Base-by-base conservation (phyloP, 208 protist genomes). In the Leishmania major region DNA sequence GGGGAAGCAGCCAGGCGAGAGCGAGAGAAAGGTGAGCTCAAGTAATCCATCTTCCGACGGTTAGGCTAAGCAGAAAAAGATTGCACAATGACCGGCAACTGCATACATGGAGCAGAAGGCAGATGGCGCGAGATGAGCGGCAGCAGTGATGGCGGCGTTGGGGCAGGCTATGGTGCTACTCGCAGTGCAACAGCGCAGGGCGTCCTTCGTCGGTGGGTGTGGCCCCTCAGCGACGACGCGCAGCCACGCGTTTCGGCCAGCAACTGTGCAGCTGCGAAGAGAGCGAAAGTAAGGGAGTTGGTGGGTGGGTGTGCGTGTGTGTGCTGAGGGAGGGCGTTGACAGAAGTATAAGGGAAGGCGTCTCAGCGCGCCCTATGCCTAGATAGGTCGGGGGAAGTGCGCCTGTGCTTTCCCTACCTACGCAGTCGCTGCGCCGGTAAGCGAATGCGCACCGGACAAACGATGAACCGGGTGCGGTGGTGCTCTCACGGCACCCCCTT, bases 221-320 rank as follows among this genome's bases (percentile, higher is more conserved):
- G 51, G 31, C 31, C 3, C 17, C 15, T 19, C n/a, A 69, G 62
- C 13, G 1, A 69, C n/a, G 28, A 13, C 62, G 11, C 28, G 62
- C 62, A 43, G 8, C 31, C 11, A 43, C 62, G 28, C 62, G 62
- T 22, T 43, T 19, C 1, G 35, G 25, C 25, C 25, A 19, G 28
- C 3, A 69, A 43, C 31, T 5, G 66, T 25, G 22, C 17, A n/a
- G 66, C 22, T 40, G 17, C 4, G 19, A 43, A 45, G 40, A 47
- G 6, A 71, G 37, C 8, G 37, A 8, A n/a, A 25, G 66, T 1
- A 17, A n/a, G 8, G 37, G 37, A 25, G 7, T 31, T 13, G 13
- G 31, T 69, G 62, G 43, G 22, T 69, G 64, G 43, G 66, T 47
- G 66, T n/a, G 66, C 28, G 66, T 49, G 31, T 72, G 66, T 72